Conservation (phyloP, 805 yeast species). For the Priceomyces melissophilus region DNA sequence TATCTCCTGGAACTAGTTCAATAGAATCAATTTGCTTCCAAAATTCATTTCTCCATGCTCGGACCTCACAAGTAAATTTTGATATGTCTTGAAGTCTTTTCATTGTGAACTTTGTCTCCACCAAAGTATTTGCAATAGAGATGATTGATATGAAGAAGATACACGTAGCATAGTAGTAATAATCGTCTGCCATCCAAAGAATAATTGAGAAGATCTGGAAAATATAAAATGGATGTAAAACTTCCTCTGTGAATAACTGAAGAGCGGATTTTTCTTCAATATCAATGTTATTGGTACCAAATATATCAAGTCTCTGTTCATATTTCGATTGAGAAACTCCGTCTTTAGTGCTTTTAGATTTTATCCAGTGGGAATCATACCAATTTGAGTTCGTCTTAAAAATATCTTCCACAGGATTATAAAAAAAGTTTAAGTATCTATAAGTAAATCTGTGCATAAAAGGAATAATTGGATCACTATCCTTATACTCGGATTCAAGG, state of each 20-base stretch:
- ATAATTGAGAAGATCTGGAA: conserved; percentile 91
- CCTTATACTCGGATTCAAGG: conserved; percentile 24
- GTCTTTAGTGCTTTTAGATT: conserved; percentile 48
- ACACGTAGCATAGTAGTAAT: conserved; percentile 91
- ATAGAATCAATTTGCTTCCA: conserved; percentile 79
- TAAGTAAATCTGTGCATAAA: conserved; percentile 69
- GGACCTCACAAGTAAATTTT: conserved; percentile 68
- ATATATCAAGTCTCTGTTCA: conserved; percentile 67
- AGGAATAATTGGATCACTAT: conserved; percentile 65
- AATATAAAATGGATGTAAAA: conserved; percentile 90
- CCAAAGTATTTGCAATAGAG: conserved; percentile 73
- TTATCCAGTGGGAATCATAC: conserved; percentile 79
- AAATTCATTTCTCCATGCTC: conserved; percentile 89
- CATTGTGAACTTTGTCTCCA: conserved; percentile 82
- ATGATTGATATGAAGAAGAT: conserved; percentile 81
- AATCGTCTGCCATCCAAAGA: conserved; percentile 89
- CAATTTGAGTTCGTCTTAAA: conserved; percentile 82
- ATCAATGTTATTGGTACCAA: conserved; percentile 74
- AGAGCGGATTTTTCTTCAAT: conserved; percentile 67
- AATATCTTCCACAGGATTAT: conserved; percentile 83
- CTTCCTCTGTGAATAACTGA: conserved; percentile 77
- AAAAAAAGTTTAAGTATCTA: conserved; percentile 77
- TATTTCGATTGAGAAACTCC: conserved; percentile 72
- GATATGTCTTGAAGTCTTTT: conserved; percentile 71
- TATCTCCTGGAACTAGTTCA: conserved; percentile 93